These are phyloP conservation scores for Leucocoprinus birnbaumii DNA, from an alignment of 768 basidiomycete species.

Conservation along the genomic window DNA sequence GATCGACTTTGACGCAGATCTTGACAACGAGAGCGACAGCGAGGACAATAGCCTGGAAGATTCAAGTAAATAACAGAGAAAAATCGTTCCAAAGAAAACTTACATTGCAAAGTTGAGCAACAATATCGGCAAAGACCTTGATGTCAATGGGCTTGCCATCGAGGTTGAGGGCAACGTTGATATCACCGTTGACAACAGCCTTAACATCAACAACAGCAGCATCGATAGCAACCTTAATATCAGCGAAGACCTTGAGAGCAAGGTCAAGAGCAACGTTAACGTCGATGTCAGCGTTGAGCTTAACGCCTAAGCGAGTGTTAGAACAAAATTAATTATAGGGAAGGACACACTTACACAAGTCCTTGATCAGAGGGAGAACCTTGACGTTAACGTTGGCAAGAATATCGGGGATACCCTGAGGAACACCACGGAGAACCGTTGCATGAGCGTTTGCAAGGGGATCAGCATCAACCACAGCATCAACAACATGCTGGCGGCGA, in stretches of 20 bases:
- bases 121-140: slow-evolving; percentile 6
- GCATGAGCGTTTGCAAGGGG: no score
- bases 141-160: not conserved
- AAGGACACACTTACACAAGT: no score
- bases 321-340: no score
- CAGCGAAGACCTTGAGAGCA: no score
- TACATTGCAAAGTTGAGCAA: slow-evolving; percentile 11
- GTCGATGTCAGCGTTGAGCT: not conserved
- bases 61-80: not conserved
- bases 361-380: no score
- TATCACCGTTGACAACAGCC: not conserved
- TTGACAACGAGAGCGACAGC: slow-evolving; percentile 1
- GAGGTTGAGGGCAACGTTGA: not conserved
- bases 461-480: no score
- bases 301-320: not conserved
- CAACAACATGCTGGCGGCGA: no score
- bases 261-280: no score
- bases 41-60: not conserved
- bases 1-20: slow-evolving; percentile 1
- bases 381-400: no score
- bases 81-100: not conserved
- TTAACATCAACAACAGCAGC: not conserved
- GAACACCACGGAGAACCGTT: no score
- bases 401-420: no score
- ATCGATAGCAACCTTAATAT: no score